Base-by-base conservation (phyloP, 2,329 filamentous ascomycete genomes). In the Myrmaecium sp. region DNA sequence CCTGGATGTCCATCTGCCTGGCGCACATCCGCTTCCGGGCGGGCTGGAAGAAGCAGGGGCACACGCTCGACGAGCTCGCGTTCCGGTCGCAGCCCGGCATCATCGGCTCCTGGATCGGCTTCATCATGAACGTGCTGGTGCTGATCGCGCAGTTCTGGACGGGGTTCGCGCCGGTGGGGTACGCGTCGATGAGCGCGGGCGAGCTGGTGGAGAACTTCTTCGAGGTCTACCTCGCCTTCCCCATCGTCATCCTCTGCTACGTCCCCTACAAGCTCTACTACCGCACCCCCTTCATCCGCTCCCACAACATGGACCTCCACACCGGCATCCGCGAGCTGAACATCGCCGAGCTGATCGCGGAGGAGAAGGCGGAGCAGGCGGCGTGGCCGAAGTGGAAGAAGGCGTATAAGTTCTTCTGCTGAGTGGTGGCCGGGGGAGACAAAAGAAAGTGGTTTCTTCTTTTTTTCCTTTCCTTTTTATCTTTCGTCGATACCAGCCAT, bases 141-240 rank as follows among this genome's bases (percentile, higher is more conserved):
- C 63, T 94, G 15, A 47, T 77, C 23, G 80, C 79, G 2, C 83
- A 94, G 48, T 86, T 92, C 57, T 94, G 82, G 79, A n/a, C n/a
- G n/a, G 81, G 78, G 15, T 72, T 79, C 4, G 83, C 73, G 45
- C 83, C 84, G 4, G 64, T 86, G 25, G 66, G 58, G 14, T 74
- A 66, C 42, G 40, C 43, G 4, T 28, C 51, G 0, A 57, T 58
- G 48, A 57, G 57, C 1, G 34, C 55, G 4, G 22, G 41, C 2
- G 47, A 60, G 5, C 56, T 71, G 21, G 66, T 67, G 0, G 49
- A 68, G 34, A 70, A 61, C 36, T 91, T 86, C 53, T 92, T 92
- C 52, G 55, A 74, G 32, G 63, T 67, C 33, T 82, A 75, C 47
- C 60, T 81, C 34, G 74, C 74, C 4, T 69, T 69, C 2, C 77